A percentile compares a stretch with the other conserved stretches of the same genome.
These are phyloP conservation scores for Cutaneotrichosporon cyanovorans DNA, from an alignment of 1,284 basidiomycete genomes.

Conservation along the genomic window DNA sequence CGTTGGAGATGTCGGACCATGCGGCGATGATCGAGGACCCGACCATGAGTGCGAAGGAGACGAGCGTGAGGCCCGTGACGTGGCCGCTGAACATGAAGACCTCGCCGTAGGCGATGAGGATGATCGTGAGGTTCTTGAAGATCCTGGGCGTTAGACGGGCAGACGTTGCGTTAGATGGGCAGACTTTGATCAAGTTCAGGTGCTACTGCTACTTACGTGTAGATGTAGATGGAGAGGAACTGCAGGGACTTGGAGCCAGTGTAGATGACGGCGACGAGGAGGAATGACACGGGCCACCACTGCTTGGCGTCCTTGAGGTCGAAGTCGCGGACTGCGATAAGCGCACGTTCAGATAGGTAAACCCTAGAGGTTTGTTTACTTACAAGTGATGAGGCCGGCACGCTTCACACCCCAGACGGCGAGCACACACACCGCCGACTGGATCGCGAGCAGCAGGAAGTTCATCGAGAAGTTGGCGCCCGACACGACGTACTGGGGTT, in stretches of 20 bases:
- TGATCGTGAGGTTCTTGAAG: slow-evolving; percentile 99
- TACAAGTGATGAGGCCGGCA: slow-evolving; percentile 69
- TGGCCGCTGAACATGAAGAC: slow-evolving; percentile 92
- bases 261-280: slow-evolving; percentile 93
- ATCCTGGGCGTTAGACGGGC: slow-evolving; percentile 50
- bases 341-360: background rate
- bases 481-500: slow-evolving; percentile 79
- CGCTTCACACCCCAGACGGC: slow-evolving; percentile 71
- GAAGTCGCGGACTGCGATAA: slow-evolving; percentile 61
- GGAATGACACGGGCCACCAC: slow-evolving; percentile 91
- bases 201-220: slow-evolving; percentile 52
- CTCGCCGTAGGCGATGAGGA: slow-evolving; percentile 97
- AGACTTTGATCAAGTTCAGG: too few relatives aligned
- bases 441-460: slow-evolving; percentile 85
- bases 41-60: slow-evolving; percentile 92
- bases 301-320: slow-evolving; percentile 75
- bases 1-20: slow-evolving; percentile 71
- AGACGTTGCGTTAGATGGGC: slow-evolving; percentile 1
- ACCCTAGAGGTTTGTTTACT: too few relatives aligned
- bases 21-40: slow-evolving; percentile 94
- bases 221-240: slow-evolving; percentile 85
- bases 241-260: slow-evolving; percentile 98
- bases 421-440: slow-evolving; percentile 74
- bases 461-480: slow-evolving; percentile 94
- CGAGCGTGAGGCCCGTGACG: slow-evolving; percentile 78